Conservation (phyloP, 768 basidiomycete genomes). For the Tylopilus vinaceipallidus region DNA sequence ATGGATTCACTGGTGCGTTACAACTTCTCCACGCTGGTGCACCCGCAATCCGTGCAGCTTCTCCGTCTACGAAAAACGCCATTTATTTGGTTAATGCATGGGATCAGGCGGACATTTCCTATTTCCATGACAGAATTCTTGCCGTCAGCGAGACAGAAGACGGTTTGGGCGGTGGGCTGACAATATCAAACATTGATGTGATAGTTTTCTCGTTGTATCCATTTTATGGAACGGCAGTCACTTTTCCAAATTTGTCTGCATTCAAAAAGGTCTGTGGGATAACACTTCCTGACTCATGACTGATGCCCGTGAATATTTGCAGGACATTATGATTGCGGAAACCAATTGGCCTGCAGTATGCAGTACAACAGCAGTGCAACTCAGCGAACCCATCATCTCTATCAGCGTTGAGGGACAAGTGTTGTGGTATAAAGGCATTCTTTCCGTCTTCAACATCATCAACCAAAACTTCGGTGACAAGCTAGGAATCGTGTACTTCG, state of each 20-base stretch:
- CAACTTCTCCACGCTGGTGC: constrained; percentile 38
- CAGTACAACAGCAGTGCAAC: background rate
- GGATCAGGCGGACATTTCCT: constrained; percentile 1
- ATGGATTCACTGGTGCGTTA: constrained; percentile 5
- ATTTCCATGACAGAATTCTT: constrained; percentile 8
- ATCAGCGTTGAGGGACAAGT: constrained; percentile 6
- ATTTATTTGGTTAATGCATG: constrained; percentile 14
- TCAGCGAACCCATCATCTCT: constrained; percentile 11
- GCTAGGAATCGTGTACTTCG: constrained; percentile 14
- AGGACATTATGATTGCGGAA: constrained; percentile 13
- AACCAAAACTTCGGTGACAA: background rate
- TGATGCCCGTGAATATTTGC: constrained; percentile 1
- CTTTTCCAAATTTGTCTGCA: constrained; percentile 6
- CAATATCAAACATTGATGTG: constrained; percentile 7
- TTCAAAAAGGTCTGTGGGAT: constrained; percentile 5
- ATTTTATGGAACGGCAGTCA: constrained; percentile 5
- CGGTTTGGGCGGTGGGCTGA: constrained; percentile 3
- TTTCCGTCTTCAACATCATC: background rate
- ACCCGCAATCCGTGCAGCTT: constrained; percentile 7
- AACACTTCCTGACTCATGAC: background rate
- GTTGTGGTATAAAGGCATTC: constrained; percentile 1
- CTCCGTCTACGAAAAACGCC: constrained; percentile 2
- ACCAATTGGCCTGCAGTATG: constrained; percentile 12
- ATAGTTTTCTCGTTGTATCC: constrained; percentile 12
- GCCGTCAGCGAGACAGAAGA: background rate